Conservation (phyloP, 169 alveolate species). For the Theileria parva region DNA sequence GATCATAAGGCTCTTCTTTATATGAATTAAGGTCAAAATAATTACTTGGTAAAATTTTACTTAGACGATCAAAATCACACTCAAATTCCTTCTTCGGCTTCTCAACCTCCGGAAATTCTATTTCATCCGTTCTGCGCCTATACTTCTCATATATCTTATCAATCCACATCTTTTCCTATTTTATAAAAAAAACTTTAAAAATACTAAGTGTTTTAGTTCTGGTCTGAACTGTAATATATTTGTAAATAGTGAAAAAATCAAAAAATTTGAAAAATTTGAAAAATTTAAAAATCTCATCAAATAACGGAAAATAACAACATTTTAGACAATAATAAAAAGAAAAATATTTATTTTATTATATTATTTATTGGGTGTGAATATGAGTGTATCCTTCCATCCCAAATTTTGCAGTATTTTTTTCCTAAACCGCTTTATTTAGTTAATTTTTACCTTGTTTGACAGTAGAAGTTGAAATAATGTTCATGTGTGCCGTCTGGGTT, state of each 20-base stretch:
- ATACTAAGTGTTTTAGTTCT: background rate
- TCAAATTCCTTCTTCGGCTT: conserved; percentile 23
- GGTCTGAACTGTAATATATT: background rate
- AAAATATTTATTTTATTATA: background rate
- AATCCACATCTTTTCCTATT: conserved; percentile 12
- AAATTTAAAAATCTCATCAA: background rate
- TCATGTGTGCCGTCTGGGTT: conserved; percentile 24
- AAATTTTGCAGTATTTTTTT: conserved; percentile 7
- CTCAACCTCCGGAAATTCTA: conserved; percentile 4
- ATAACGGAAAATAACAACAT: background rate
- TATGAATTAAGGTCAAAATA: conserved; percentile 30
- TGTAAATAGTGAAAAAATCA: background rate
- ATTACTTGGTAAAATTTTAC: conserved; percentile 10
- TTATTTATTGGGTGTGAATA: conserved; percentile 28
- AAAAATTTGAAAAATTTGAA: background rate
- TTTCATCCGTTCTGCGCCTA: conserved; percentile 8
- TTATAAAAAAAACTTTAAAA: background rate
- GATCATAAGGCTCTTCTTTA: conserved; percentile 12
- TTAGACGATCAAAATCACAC: conserved; percentile 21
- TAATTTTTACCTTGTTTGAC: conserved; percentile 24
- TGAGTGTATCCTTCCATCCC: conserved; percentile 37
- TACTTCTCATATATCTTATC: conserved; percentile 18
- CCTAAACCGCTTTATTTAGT: conserved; percentile 7
- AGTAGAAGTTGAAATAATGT: conserved; percentile 28
- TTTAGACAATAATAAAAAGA: background rate